Percentiles rank a stretch among this genome's conserved stretches.
These are phyloP conservation scores for Metschnikowia dekortorum DNA, from an alignment of 805 yeast species.

Conservation along the genomic window DNA sequence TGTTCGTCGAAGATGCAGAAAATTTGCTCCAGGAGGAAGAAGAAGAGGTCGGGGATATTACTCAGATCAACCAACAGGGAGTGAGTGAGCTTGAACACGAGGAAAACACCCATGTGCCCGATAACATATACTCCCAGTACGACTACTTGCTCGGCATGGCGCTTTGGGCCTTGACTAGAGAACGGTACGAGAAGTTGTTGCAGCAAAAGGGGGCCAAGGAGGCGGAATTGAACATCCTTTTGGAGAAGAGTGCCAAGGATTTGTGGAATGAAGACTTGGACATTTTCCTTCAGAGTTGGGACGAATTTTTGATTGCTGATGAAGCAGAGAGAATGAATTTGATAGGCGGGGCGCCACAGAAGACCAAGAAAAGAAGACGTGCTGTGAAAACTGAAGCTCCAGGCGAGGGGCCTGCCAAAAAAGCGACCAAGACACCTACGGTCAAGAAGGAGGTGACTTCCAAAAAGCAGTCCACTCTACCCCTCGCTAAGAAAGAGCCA, in stretches of 20 bases:
- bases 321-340: constrained; percentile 51
- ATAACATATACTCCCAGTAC: constrained; percentile 58
- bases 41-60: constrained; percentile 32
- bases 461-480: constrained; percentile 9
- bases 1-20: constrained; percentile 24
- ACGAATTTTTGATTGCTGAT: constrained; percentile 63
- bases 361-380: constrained; percentile 37
- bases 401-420: constrained; percentile 5
- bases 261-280: constrained; percentile 85
- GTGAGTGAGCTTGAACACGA: constrained; percentile 29
- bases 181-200: constrained; percentile 77
- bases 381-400: constrained; percentile 14
- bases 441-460: not conserved
- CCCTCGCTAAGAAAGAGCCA: constrained; percentile 5
- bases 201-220: constrained; percentile 71
- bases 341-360: constrained; percentile 34
- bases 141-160: constrained; percentile 91
- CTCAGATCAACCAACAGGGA: constrained; percentile 17
- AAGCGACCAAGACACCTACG: constrained; percentile 8
- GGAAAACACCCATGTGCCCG: constrained; percentile 40
- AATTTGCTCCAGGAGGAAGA: constrained; percentile 36
- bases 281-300: constrained; percentile 62
- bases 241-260: constrained; percentile 74
- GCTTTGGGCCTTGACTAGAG: constrained; percentile 88
- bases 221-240: constrained; percentile 59